Conservation (phyloP, 306 rosid genomes). For the Trifolium repens region DNA sequence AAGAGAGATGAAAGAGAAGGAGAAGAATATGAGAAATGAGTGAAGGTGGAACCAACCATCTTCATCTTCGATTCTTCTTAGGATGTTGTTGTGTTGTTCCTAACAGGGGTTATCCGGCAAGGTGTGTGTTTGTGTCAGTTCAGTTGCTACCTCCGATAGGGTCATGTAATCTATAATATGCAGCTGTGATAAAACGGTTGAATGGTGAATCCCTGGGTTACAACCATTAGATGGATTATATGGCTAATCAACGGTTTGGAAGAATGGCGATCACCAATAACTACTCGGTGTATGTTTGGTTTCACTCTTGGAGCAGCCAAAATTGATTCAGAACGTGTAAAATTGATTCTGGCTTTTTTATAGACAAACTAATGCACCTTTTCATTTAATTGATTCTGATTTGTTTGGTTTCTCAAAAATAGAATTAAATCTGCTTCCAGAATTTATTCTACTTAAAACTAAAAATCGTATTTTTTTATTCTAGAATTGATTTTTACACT, state of each 20-base stretch:
- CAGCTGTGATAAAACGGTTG: not conserved
- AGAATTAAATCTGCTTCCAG: too few relatives aligned
- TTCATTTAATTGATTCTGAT: too few relatives aligned
- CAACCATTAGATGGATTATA: not conserved
- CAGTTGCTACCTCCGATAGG: not conserved
- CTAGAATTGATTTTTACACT: too few relatives aligned
- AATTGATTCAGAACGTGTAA: too few relatives aligned
- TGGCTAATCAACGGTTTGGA: not conserved
- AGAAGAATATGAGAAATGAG: conserved; percentile 41
- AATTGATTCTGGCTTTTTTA: too few relatives aligned
- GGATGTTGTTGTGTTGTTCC: not conserved
- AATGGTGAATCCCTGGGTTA: not conserved
- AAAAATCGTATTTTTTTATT: too few relatives aligned
- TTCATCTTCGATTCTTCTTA: conserved; percentile 3
- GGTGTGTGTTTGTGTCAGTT: not conserved
- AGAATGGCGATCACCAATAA: too few relatives aligned
- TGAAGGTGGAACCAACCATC: conserved; percentile 42
- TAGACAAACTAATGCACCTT: too few relatives aligned
- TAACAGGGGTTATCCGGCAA: conserved; percentile 18
- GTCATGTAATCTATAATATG: not conserved
- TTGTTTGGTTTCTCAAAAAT: too few relatives aligned
- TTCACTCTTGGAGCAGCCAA: too few relatives aligned
- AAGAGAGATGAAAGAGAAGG: conserved; percentile 38
- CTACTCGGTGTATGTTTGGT: too few relatives aligned
- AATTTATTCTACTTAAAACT: too few relatives aligned